phyloP scores from a whole-genome alignment of 2,329 filamentous ascomycete genomes.

The Neoscytalidium dimidiatum region DNA sequence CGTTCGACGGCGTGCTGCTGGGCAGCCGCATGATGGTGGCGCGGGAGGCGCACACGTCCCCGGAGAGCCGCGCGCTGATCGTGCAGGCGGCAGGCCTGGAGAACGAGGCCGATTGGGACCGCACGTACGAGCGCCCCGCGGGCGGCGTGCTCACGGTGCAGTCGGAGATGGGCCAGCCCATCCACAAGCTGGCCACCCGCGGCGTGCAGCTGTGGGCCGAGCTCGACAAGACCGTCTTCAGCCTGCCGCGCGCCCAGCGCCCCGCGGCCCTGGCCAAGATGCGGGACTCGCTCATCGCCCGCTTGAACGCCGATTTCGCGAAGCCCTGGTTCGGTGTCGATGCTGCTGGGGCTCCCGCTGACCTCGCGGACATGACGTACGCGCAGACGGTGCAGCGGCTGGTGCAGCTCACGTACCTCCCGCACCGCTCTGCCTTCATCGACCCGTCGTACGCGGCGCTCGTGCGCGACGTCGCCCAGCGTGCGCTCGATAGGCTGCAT shows the following conservation, averaged over 20 bases:
- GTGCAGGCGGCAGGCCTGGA: constrained; percentile 81
- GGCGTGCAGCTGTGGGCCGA: constrained; percentile 93
- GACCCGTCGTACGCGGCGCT: constrained; percentile 68
- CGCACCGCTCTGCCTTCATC: neutral
- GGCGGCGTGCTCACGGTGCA: constrained; percentile 79
- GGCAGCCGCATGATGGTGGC: constrained; percentile 94
- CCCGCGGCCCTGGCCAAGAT: constrained; percentile 85
- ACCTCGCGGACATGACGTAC: constrained; percentile 96
- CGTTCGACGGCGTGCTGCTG: constrained; percentile 88
- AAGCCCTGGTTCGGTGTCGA: constrained; percentile 96
- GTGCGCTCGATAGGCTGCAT: constrained; percentile 20
- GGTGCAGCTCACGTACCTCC: constrained; percentile 74
- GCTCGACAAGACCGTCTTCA: constrained; percentile 94
- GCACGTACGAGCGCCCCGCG: constrained; percentile 69
- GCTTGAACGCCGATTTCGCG: constrained; percentile 93
- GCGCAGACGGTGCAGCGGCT: constrained; percentile 82
- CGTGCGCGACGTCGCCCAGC: constrained; percentile 84
- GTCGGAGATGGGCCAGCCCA: constrained; percentile 96
- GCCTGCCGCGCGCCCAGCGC: constrained; percentile 58
- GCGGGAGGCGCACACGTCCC: constrained; percentile 87
- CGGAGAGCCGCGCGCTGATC: constrained; percentile 86
- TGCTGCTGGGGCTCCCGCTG: constrained; percentile 70
- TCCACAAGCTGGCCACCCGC: constrained; percentile 91
- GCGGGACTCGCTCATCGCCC: constrained; percentile 89
- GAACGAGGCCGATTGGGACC: constrained; percentile 77